Base-by-base conservation (phyloP, 2,329 filamentous ascomycete species). In the Sarocladium brachiariae region DNA sequence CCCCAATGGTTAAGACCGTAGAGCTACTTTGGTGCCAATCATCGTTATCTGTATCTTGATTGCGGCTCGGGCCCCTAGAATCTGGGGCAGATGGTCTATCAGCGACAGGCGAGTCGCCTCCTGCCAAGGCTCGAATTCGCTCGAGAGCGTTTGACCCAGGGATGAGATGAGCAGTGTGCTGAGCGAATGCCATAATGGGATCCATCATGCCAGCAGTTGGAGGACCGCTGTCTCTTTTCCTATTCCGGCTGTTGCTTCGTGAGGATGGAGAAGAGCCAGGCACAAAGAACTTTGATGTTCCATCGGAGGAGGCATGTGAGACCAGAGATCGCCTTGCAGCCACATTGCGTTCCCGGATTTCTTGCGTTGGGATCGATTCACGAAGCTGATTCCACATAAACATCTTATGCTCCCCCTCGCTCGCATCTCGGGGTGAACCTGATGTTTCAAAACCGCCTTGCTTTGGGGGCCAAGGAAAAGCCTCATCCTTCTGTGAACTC, bases 61-160 rank as follows among this genome's bases (percentile, higher is more conserved):
- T 56, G 3, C 61, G 58, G 21, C 68, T 71, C 3, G 64, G 61
- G 31, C 69, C 66, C 4, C 66, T 64, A 2, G 68, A 66, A 38
- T 68, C 69, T 0, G 67, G 62, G 0, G 66, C 68, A 0, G 57
- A 50, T 0, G 65, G 64, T 2, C 64, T 59, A 0, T 43, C 41
- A 0, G 55, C 19, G 3, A 33, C 24, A 7, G 33, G 30, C 2
- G 46, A 37, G 18, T 49, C 46, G 11, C 8, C 10, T 4, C 18
- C n/a, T 4, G 46, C 3, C 11, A 49, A 4, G 5, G 14, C 46
- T 4, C 46, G 9, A 19, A 49, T 37, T 13, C 46, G 46, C 30
- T 49, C 46, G 13, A 11, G 10, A 37, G 46, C 31, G 18, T 49
- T 31, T 4, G 30, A 4, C 3, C 30, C 33, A 24, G 46, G 46